Evolutionary conservation across 768 basidiomycete genomes (phyloP).

Genomic region (Termitomyces sp.): DNA sequence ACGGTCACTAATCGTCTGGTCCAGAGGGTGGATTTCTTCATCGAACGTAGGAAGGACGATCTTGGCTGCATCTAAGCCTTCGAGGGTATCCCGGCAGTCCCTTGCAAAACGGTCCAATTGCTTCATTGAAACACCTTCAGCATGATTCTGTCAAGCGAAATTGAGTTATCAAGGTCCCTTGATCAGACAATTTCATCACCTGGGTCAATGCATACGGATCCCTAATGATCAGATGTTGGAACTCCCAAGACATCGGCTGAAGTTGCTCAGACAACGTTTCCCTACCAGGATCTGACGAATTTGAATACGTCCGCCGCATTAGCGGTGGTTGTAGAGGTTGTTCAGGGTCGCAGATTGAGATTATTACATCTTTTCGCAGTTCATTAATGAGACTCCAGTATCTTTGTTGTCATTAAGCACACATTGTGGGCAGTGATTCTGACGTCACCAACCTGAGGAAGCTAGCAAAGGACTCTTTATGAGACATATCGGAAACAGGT

Average conservation of each 20-base stretch:
- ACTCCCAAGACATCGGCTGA: conserved; percentile 10
- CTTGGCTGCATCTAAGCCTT: neutral
- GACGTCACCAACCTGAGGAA: conserved; percentile 1
- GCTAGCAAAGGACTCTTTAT: neutral
- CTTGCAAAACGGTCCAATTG: neutral
- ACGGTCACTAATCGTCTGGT: too few relatives aligned
- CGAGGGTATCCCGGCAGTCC: neutral
- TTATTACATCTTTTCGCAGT: neutral
- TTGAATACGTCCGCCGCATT: neutral
- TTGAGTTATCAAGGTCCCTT: neutral
- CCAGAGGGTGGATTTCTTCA: too few relatives aligned
- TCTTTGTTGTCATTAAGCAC: neutral
- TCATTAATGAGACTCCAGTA: neutral
- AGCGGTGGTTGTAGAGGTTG: neutral
- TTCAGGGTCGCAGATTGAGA: neutral
- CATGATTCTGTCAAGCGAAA: conserved; percentile 14
- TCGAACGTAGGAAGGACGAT: too few relatives aligned
- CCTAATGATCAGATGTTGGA: conserved; percentile 19
- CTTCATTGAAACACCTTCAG: conserved; percentile 6
- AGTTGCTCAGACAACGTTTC: neutral
- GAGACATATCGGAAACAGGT: neutral
- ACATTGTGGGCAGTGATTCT: neutral
- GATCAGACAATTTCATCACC: neutral
- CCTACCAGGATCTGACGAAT: neutral
- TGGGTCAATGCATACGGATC: conserved; percentile 21